Conservation (phyloP, 1,284 basidiomycete species). For the Trichosporon coremiiforme region DNA sequence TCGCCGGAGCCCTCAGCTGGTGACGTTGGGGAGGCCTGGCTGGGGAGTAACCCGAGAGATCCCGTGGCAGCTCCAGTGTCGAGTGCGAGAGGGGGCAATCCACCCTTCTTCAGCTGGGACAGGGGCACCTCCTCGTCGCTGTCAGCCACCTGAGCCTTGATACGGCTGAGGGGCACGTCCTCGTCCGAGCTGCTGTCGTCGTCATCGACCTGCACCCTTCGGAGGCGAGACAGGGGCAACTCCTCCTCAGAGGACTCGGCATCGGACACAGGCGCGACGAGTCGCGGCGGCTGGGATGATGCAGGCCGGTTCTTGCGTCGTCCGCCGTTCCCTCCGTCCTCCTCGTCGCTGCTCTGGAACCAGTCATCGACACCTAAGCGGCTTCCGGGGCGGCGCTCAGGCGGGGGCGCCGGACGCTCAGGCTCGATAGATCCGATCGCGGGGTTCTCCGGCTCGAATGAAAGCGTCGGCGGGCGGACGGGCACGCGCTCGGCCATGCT, state of each 20-base stretch:
- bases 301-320: conserved; percentile 11
- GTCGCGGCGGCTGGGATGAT: conserved; percentile 9
- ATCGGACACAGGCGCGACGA: neutral
- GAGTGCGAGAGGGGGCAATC: neutral
- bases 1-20: neutral
- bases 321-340: conserved; percentile 21
- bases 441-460: conserved; percentile 14
- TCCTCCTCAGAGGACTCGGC: conserved; percentile 37
- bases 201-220: conserved; percentile 28
- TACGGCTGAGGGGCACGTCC: conserved; percentile 48
- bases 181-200: conserved; percentile 45
- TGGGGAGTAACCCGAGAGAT: conserved; percentile 28
- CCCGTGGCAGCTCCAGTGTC: conserved; percentile 10
- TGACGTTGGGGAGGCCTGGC: neutral
- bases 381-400: conserved; percentile 22
- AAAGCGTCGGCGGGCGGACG: conserved; percentile 26
- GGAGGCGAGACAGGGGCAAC: conserved; percentile 38
- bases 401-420: neutral
- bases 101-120: conserved; percentile 32
- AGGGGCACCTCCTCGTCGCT: conserved; percentile 50
- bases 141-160: conserved; percentile 24
- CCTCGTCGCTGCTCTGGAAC: conserved; percentile 31
- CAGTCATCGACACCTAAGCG: conserved; percentile 30
- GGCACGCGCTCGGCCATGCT: neutral
- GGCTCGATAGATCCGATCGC: conserved; percentile 1